These are phyloP conservation scores for Carallia brachiata DNA, from an alignment of 345 rosid species.

Conservation along the genomic window DNA sequence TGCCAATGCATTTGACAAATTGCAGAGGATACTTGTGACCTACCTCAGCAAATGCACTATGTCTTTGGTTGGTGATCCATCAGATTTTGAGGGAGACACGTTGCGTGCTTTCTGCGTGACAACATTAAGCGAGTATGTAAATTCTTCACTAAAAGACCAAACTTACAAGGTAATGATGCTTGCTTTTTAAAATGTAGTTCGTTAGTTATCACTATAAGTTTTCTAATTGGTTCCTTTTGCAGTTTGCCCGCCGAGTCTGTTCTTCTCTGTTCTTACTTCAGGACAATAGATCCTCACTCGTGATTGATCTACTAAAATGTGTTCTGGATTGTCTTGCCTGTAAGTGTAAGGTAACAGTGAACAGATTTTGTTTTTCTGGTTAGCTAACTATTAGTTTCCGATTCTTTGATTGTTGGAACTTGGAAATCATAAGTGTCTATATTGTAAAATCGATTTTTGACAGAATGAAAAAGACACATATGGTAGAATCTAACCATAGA, in stretches of 20 bases:
- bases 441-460: no score
- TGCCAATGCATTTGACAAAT: constrained; percentile 52
- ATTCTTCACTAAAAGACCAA: constrained; percentile 60
- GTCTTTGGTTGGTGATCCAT: constrained; percentile 52
- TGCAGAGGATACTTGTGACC: constrained; percentile 47
- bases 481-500: no score
- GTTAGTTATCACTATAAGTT: neutral
- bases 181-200: constrained; percentile 1
- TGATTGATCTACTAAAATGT: constrained; percentile 36
- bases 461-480: no score
- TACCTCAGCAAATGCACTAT: constrained; percentile 50
- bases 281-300: constrained; percentile 32
- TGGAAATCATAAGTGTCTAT: no score
- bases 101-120: constrained; percentile 38
- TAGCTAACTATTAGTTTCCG: no score
- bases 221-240: constrained; percentile 27
- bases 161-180: constrained; percentile 49
- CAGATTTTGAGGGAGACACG: constrained; percentile 41
- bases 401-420: no score
- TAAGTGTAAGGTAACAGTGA: constrained; percentile 54
- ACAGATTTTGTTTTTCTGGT: neutral
- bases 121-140: constrained; percentile 47
- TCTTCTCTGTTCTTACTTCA: constrained; percentile 48
- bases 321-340: constrained; percentile 41
- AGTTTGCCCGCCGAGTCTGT: constrained; percentile 70